Evolutionary conservation across 148 eudicot genomes (phyloP).

Genomic region (Camellia granthamiana): DNA sequence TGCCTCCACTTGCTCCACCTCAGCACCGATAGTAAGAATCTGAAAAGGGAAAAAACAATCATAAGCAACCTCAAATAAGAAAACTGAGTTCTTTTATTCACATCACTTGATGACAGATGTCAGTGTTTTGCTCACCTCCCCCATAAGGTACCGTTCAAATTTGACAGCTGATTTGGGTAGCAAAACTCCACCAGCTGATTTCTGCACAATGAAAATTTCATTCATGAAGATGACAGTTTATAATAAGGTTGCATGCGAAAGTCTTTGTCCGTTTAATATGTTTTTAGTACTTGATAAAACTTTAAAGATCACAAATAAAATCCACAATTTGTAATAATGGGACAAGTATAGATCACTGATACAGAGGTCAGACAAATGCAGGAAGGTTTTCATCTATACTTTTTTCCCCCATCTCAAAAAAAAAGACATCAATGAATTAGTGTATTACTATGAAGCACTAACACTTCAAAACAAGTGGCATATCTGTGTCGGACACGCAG

Average conservation of each 20-base stretch:
- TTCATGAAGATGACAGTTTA: not conserved
- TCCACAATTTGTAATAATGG: not conserved
- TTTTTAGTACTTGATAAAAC: not conserved
- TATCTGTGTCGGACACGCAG: too few species aligned
- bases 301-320: not conserved
- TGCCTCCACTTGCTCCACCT: conserved; percentile 68
- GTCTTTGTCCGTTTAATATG: not conserved
- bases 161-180: conserved; percentile 94
- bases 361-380: not conserved
- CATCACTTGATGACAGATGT: not conserved
- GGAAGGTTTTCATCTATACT: not conserved
- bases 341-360: not conserved
- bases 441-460: not conserved
- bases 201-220: conserved; percentile 33
- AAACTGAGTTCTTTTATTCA: not conserved
- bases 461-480: too few species aligned
- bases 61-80: conserved; percentile 1
- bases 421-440: not conserved
- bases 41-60: conserved; percentile 20
- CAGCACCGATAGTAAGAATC: conserved; percentile 82
- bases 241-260: not conserved
- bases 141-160: conserved; percentile 91
- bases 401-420: not conserved
- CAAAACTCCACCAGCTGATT: conserved; percentile 96
- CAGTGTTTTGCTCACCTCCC: conserved; percentile 59